Conservation (phyloP, 1,284 basidiomycete species). For the Exobasidium cylindrosporum region DNA sequence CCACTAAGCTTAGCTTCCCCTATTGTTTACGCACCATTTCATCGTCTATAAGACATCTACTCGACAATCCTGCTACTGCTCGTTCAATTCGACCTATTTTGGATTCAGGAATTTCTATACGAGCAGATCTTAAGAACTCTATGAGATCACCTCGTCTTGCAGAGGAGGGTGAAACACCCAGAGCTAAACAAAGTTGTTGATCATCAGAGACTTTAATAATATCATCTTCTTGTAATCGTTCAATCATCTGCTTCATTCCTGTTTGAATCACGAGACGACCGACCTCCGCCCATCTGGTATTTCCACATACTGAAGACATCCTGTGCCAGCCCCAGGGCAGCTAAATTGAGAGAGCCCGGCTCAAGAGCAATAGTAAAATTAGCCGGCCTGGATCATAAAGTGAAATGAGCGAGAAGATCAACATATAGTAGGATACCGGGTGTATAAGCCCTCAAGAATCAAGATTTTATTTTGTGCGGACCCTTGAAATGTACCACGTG, state of each 20-base stretch:
- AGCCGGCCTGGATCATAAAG: no score
- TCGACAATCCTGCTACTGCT: not conserved
- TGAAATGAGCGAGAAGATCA: no score
- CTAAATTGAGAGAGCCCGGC: no score
- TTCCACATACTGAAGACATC: no score
- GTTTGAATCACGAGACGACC: not conserved
- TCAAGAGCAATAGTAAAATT: no score
- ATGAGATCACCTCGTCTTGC: not conserved
- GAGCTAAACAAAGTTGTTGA: not conserved
- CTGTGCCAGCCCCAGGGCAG: no score
- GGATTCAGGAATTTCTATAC: not conserved
- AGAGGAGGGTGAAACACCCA: not conserved
- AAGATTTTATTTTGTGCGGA: no score
- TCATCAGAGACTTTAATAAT: not conserved
- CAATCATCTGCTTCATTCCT: not conserved
- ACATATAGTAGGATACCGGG: no score
- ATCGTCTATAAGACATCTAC: not conserved
- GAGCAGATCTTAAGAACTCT: not conserved
- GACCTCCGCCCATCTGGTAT: not conserved
- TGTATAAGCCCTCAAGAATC: no score
- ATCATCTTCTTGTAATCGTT: not conserved
- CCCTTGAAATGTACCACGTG: no score
- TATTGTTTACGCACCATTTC: not conserved
- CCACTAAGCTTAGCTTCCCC: not conserved
- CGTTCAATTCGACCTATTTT: not conserved